Evolutionary conservation across 345 rosid genomes (phyloP), one percentile per base, ranked within the genome.

Genomic region (Citrus glauca): DNA sequence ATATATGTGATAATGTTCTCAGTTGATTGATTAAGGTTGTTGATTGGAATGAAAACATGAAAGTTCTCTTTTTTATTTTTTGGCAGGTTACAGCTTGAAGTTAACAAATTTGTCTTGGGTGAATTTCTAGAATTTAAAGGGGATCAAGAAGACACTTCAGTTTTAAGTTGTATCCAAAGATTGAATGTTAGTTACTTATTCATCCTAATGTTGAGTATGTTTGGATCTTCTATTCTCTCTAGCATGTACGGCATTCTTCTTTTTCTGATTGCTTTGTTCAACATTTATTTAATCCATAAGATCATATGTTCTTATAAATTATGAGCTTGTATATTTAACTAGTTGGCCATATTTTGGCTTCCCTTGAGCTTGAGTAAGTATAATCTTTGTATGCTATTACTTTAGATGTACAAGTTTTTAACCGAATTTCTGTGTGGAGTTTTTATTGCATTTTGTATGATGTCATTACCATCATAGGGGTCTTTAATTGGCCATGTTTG

Each of bases 51-150:
- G 50, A 57, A 55, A 64, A n/a, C 30, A 28, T 33, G 11, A 66
- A 64, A 57, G 25, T 35, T 69, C 9, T 22, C 32, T 72, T 65
- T 13, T 22, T 27, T 72, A 13, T 20, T 66, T 69, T 3, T 84
- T 5, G 82, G 77, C 88, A 92, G 98, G 86, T 82, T 92, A 32
- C 5, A 95, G 89, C 91, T 95, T 72, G 92, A 86, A 83, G 89
- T 89, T 74, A 86, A 80, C 74, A 95, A 89, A 76, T 89, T 79
- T 76, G 86, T 93, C 59, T 84, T 90, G 62, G 98, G 98, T 33
- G 98, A 95, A 73, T 95, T 95, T 82, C 63, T 87, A 10, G 98
- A 92, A 80, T 95, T 93, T 63, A 91, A 89, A 85, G 32, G 98
- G 77, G 89, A 89, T 80, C 85, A 84, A 76, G 98, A 93, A 79